Evolutionary conservation across 1,284 basidiomycete species (phyloP), one percentile per base, ranked within the genome.

Genomic region (Ganoderma sp.): DNA sequence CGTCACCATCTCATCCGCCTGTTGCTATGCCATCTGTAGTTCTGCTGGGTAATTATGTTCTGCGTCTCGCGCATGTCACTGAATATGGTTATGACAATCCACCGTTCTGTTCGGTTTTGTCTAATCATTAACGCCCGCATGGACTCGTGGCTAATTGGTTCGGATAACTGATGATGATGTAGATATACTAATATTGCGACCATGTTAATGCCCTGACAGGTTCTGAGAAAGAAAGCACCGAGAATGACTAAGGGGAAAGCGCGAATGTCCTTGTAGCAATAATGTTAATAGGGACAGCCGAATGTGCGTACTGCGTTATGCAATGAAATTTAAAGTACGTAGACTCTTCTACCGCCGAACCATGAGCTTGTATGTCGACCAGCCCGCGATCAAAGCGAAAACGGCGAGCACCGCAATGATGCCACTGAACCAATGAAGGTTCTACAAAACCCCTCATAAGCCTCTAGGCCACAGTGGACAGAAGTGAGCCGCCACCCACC

Each of bases 331-430:
- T 42, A 25, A n/a, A 14, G 39, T n/a, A 58, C 17, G 34, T 58
- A 9, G 2, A 58, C 34, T 10, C 34, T 10, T 58, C 56, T 66
- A 78, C 54, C 80, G 78, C 34, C 75, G 73, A 56, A 90, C 83
- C 89, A 94, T 90, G 75, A 94, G 86, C 67, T 86, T 88, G 77
- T 94, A 94, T 0, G 95, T 95, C 34, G 91, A 87, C 79, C 91
- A 96, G 7, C 92, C 94, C 3, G 94, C 94, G 45, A 96, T 79
- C 48, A 92, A 68, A 2, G 94, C 95, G 78, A 97, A 94, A 0
- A 88, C 87, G 1, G 88, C 88, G 0, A 97, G 85, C 57, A 83
- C 85, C 0, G 88, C 92, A 22, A 97, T 88, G 72, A 97, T 97
- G n/a, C 90, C 88, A 28, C 86, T 81, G 78, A 97, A 98, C 96